Percentiles rank a stretch among this genome's conserved stretches.
These are phyloP conservation scores for Nigrospora osmanthi DNA, from an alignment of 2,329 filamentous ascomycete genomes.

Conservation along the genomic window DNA sequence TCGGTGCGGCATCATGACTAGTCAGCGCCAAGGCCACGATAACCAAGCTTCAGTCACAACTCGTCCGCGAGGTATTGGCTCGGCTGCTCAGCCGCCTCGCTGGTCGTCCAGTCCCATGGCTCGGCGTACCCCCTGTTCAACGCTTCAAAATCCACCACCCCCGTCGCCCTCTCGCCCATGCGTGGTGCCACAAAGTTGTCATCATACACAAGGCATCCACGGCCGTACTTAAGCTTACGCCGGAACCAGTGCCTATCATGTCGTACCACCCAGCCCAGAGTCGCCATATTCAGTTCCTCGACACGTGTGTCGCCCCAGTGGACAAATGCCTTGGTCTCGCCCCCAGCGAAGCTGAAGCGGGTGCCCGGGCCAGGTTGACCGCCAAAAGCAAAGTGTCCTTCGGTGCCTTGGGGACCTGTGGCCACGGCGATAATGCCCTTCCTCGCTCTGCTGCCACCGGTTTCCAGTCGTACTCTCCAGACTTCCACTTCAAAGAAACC, in stretches of 20 bases:
- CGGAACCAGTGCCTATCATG: slow-evolving; percentile 6
- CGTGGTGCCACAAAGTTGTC: slow-evolving; percentile 5
- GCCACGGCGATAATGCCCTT: neutral
- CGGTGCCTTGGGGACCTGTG: neutral
- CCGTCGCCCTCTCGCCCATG: slow-evolving; percentile 7
- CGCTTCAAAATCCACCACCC: slow-evolving; percentile 6
- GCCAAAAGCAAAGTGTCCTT: neutral
- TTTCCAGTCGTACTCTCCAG: slow-evolving; percentile 9
- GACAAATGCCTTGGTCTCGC: slow-evolving; percentile 4
- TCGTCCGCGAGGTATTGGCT: too few species aligned
- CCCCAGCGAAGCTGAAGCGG: neutral
- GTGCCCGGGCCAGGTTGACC: neutral
- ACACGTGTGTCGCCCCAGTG: neutral
- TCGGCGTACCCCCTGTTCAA: slow-evolving; percentile 5
- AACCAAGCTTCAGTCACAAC: too few species aligned
- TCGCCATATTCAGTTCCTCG: slow-evolving; percentile 3
- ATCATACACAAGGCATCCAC: slow-evolving; percentile 5
- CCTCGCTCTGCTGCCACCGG: too few species aligned
- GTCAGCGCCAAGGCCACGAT: too few species aligned
- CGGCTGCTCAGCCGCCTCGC: too few species aligned
- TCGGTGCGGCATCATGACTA: too few species aligned
- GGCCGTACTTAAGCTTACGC: slow-evolving; percentile 14
- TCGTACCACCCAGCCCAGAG: neutral
- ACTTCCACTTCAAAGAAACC: slow-evolving; percentile 7
- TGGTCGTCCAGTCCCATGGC: neutral